phyloP scores from a whole-genome alignment of 139 green algal genomes.

The Tetratostichococcus sp. region DNA sequence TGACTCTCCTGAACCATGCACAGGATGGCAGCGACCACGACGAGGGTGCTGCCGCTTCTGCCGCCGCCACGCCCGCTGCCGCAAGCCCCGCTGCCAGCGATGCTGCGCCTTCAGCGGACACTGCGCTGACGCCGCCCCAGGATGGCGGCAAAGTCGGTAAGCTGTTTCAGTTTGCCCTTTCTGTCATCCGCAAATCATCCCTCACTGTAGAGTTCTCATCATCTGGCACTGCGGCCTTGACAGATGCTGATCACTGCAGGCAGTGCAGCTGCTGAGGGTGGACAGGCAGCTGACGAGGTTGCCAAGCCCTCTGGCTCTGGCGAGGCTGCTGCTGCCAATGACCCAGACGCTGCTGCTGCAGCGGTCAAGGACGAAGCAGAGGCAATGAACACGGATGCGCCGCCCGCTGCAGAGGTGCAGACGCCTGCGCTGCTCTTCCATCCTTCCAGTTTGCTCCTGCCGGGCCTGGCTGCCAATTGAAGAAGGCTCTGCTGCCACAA shows the following conservation, averaged over 20 bases:
- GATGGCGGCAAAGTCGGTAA: too few species aligned
- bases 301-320: neutral
- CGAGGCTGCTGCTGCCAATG: neutral
- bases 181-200: too few species aligned
- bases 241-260: too few species aligned
- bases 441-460: neutral
- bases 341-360: neutral
- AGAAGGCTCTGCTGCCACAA: neutral
- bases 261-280: neutral
- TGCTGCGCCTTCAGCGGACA: neutral
- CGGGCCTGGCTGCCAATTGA: neutral
- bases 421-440: too few species aligned
- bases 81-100: neutral
- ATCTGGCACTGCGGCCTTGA: too few species aligned
- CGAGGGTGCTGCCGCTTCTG: neutral
- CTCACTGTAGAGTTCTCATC: too few species aligned
- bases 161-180: too few species aligned
- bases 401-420: neutral
- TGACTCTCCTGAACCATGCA: too few species aligned
- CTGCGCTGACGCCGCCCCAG: neutral
- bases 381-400: neutral
- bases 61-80: neutral
- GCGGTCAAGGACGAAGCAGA: neutral
- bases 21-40: neutral
- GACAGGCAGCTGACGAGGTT: neutral